Conservation (phyloP, 2,329 filamentous ascomycete genomes). For the Raffaelea arxii region DNA sequence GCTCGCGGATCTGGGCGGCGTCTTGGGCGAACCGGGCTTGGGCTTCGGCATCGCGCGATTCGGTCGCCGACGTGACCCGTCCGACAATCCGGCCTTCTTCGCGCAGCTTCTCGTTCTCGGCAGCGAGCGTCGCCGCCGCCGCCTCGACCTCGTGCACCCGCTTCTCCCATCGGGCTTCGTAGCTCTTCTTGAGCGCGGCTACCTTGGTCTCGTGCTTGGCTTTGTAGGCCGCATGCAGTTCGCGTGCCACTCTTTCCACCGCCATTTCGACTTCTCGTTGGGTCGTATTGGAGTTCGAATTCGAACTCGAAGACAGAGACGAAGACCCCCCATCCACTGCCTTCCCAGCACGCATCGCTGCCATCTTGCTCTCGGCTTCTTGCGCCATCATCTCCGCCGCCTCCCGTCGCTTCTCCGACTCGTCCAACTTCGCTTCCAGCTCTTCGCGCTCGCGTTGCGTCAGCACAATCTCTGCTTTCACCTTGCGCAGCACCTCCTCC, state of each 20-base stretch:
- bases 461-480: conserved; percentile 71
- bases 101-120: conserved; percentile 66
- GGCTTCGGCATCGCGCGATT: too few species aligned
- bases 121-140: conserved; percentile 56
- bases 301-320: neutral
- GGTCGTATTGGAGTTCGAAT: conserved; percentile 9
- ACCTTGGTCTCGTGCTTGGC: conserved; percentile 97
- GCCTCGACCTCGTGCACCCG: conserved; percentile 69
- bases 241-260: conserved; percentile 84
- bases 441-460: conserved; percentile 75
- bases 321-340: neutral
- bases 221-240: conserved; percentile 90
- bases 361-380: conserved; percentile 67
- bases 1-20: conserved; percentile 56
- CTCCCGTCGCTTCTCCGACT: conserved; percentile 64
- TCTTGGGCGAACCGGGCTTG: too few species aligned
- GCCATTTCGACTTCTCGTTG: conserved; percentile 68
- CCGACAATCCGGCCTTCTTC: too few species aligned
- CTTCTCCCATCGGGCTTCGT: conserved; percentile 86
- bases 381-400: conserved; percentile 67
- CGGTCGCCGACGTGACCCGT: too few species aligned
- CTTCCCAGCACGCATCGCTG: conserved; percentile 59
- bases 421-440: conserved; percentile 64
- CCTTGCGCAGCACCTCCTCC: conserved; percentile 67
- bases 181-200: conserved; percentile 71